phyloP scores from a whole-genome alignment of 2,329 filamentous ascomycete genomes.

The Xylaria polymorpha region DNA sequence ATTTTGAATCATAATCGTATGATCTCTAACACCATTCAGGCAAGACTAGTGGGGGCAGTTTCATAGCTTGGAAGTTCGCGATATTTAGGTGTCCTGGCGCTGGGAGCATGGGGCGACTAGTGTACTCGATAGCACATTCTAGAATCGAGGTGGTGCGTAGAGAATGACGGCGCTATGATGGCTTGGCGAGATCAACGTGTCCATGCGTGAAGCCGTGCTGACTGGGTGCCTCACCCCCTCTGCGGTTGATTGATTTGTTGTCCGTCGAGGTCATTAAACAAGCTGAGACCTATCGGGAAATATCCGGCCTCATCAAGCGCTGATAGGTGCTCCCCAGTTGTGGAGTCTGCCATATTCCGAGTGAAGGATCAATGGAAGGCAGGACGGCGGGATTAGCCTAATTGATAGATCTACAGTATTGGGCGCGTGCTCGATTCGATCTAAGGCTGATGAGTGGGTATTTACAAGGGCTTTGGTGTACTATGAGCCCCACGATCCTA shows the following conservation, averaged over 20 bases:
- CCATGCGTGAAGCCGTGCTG: constrained; percentile 22
- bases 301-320: constrained; percentile 14
- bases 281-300: constrained; percentile 28
- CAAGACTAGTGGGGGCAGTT: constrained; percentile 3
- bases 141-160: neutral
- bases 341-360: constrained; percentile 15
- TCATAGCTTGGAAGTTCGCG: constrained; percentile 16
- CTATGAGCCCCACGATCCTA: constrained; percentile 1
- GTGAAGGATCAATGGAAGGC: constrained; percentile 11
- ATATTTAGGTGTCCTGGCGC: constrained; percentile 2
- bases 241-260: constrained; percentile 27
- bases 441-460: constrained; percentile 22
- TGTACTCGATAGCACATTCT: constrained; percentile 15
- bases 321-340: constrained; percentile 15
- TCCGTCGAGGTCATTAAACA: constrained; percentile 7
- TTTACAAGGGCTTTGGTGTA: neutral
- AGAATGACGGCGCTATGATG: constrained; percentile 11
- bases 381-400: neutral
- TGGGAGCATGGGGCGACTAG: neutral
- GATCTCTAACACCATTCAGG: neutral
- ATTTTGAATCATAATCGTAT: constrained; percentile 6
- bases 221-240: constrained; percentile 11
- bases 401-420: neutral
- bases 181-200: constrained; percentile 30
- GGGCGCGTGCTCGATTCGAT: constrained; percentile 9